Base-by-base conservation (phyloP, 2,329 filamentous ascomycete genomes). In the Calonectria pseudoreteaudii region DNA sequence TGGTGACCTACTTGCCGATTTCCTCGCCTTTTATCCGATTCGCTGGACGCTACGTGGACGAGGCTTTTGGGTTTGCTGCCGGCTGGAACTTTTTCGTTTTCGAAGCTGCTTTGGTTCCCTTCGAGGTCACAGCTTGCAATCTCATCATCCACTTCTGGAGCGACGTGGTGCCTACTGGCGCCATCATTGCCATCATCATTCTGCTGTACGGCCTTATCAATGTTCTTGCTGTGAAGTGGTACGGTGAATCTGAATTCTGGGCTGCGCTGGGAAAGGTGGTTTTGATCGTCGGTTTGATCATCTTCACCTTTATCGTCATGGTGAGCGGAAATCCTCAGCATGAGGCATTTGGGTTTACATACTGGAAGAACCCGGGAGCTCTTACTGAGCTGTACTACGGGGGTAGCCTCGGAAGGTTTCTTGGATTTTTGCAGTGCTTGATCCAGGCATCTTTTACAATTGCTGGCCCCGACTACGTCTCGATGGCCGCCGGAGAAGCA, bases 301-400 rank as follows among this genome's bases (percentile, higher is more conserved):
- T 91, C 75, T 96, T 94, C 85, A 96, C 95, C 2, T 95, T 98
- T 80, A 89, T 97, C 76, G 91, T 92, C 76, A 96, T 97, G 93
- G 86, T 97, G 1, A 95, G 95, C 10, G 95, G 94, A 3, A 97
- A 96, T 77, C 95, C 95, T 0, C 82, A 91, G 0, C 87, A 90
- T 47, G 93, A 96, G 77, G 87, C 90, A 0, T 94, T 94, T 75
- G 94, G 94, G 0, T 96, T 96, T 81, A 89, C 83, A 0, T 91
- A 90, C 82, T 93, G 91, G 91, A 86, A 88, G 4, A 85, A 90
- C 0, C 94, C 94, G 0, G 94, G 94, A 1, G 88, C 94, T 0
- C 96, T 96, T 81, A 89, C 90, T 3, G 89, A 92, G 74, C 88
- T 93, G 62, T 92, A 93, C 81, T 90, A 88, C 41, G 86, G 86